A percentile compares a stretch with the other conserved stretches of the same genome.
phyloP scores from a whole-genome alignment of 345 rosid genomes.

The Noccaea caerulescens region DNA sequence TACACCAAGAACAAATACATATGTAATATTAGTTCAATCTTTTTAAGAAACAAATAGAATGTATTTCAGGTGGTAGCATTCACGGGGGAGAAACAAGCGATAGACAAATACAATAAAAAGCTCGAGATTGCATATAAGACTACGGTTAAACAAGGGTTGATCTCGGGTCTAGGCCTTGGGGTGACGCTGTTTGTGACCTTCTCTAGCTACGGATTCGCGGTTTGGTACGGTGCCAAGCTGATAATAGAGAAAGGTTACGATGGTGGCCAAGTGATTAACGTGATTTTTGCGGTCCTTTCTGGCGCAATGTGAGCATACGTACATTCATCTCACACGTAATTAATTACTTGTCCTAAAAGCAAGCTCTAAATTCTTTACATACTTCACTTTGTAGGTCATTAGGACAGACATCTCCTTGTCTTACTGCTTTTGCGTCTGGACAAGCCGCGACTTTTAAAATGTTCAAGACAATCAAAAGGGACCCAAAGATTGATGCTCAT shows the following conservation, averaged over 20 bases:
- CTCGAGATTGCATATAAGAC: constrained; percentile 17
- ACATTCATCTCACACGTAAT: not conserved
- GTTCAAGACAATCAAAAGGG: constrained; percentile 46
- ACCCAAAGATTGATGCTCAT: constrained; percentile 46
- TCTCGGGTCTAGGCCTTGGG: constrained; percentile 29
- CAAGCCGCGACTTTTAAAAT: constrained; percentile 46
- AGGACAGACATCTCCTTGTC: constrained; percentile 28
- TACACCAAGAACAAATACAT: no score
- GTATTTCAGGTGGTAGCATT: constrained; percentile 22
- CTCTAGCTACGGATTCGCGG: constrained; percentile 24
- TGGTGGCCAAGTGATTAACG: constrained; percentile 33
- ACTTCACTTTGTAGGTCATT: constrained; percentile 53
- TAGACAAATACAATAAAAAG: constrained; percentile 3
- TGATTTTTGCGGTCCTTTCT: constrained; percentile 17
- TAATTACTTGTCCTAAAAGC: not conserved
- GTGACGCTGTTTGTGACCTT: constrained; percentile 23
- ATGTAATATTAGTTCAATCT: no score
- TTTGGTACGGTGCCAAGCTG: constrained; percentile 28
- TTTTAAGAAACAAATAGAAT: not conserved
- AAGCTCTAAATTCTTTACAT: not conserved
- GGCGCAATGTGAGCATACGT: constrained; percentile 27
- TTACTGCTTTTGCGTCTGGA: constrained; percentile 65
- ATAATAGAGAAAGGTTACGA: constrained; percentile 16
- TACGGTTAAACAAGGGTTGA: constrained; percentile 18
- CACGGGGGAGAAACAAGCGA: constrained; percentile 35